Evolutionary conservation across 2,329 filamentous ascomycete genomes (phyloP).

Genomic region (Hymenoscyphus fraxineus): DNA sequence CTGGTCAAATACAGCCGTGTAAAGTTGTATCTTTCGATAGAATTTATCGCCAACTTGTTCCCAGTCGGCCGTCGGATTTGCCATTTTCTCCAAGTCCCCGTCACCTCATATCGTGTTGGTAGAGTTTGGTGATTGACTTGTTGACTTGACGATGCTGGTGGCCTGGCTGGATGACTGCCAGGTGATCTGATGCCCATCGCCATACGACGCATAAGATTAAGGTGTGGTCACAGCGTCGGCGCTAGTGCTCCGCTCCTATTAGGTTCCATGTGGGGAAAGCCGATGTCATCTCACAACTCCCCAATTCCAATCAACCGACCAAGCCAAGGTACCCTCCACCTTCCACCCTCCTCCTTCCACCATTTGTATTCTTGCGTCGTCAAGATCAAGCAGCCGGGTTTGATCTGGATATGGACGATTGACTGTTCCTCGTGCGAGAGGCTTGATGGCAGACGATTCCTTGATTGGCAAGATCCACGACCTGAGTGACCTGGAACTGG

Average conservation of each 20-base stretch:
- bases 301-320: not conserved
- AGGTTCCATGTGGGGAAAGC: not conserved
- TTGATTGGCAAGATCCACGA: constrained; percentile 69
- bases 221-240: constrained; percentile 30
- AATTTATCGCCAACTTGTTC: constrained; percentile 89
- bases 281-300: not conserved
- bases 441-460: constrained; percentile 56
- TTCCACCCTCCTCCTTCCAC: not conserved
- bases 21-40: constrained; percentile 92
- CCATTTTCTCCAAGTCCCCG: constrained; percentile 22
- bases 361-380: not conserved
- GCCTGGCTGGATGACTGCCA: not conserved
- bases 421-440: constrained; percentile 9
- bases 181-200: not conserved
- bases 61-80: constrained; percentile 66
- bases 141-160: constrained; percentile 2
- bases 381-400: not conserved
- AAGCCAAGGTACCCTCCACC: not conserved
- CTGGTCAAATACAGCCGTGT: constrained; percentile 87
- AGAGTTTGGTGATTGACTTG: constrained; percentile 4
- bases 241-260: constrained; percentile 23
- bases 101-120: constrained; percentile 21
- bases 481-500: constrained; percentile 84
- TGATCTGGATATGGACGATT: constrained; percentile 21
- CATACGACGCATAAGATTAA: constrained; percentile 16